These are phyloP conservation scores for Picea abies DNA, from an alignment of 83 land plant genomes.

Conservation along the genomic window DNA sequence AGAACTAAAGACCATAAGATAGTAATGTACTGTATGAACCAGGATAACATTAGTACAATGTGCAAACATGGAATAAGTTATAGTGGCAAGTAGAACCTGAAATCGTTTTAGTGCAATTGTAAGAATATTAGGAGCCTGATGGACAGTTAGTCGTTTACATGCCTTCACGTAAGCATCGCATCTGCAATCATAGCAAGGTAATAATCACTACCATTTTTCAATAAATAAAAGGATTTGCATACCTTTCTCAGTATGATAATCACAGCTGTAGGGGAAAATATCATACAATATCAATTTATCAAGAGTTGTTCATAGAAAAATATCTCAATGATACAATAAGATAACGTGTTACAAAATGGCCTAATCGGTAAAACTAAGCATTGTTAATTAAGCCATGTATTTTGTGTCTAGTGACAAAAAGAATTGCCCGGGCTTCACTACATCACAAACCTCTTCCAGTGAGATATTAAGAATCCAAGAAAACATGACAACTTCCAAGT, in stretches of 20 bases:
- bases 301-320: background rate
- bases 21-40: background rate
- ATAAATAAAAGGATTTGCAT: background rate
- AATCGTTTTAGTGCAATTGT: constrained; percentile 90
- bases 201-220: background rate
- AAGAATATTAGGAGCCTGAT: constrained; percentile 87
- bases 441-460: no score
- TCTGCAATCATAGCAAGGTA: constrained; percentile 34
- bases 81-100: constrained; percentile 6
- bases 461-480: no score
- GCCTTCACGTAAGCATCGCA: constrained; percentile 96
- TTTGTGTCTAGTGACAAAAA: background rate
- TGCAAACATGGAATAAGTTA: background rate
- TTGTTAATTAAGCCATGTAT: background rate
- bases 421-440: no score
- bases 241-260: background rate
- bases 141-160: constrained; percentile 75
- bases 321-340: background rate
- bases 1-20: constrained; percentile 11
- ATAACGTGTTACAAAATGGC: no score
- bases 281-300: background rate
- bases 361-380: background rate
- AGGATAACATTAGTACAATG: background rate
- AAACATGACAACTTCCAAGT: no score
- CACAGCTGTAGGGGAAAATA: background rate